phyloP scores from a whole-genome alignment of 139 green algal species.

The Picochlorum sp. region DNA sequence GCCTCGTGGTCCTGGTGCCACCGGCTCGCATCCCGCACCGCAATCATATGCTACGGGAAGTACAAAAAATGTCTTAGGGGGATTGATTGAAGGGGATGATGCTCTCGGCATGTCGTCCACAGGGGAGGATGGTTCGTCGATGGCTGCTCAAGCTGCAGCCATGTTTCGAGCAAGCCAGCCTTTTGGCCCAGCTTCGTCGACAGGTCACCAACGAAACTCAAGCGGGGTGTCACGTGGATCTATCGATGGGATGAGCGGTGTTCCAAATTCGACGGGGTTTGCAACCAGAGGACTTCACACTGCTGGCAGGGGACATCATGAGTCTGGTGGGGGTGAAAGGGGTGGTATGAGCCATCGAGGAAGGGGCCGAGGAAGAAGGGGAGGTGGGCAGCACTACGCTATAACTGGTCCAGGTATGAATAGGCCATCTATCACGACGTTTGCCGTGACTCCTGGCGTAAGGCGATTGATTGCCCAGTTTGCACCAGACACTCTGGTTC shows the following conservation, averaged over 20 bases:
- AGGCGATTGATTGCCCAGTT: constrained; percentile 37
- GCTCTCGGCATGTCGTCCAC: constrained; percentile 34
- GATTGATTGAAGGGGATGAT: constrained; percentile 38
- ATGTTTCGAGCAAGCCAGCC: constrained; percentile 14
- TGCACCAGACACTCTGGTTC: constrained; percentile 46
- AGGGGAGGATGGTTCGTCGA: not conserved
- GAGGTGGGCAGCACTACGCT: not conserved
- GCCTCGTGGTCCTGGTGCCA: no score
- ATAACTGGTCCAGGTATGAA: not conserved
- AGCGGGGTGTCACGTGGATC: no score
- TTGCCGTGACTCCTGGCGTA: constrained; percentile 12
- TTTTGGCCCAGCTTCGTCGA: not conserved
- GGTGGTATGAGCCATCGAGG: not conserved
- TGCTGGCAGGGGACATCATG: not conserved
- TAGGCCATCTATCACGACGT: constrained; percentile 8
- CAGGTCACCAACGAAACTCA: not conserved
- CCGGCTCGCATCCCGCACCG: no score
- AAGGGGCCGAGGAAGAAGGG: not conserved
- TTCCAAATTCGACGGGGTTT: no score
- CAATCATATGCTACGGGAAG: no score
- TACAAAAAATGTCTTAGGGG: not conserved
- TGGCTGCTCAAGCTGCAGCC: constrained; percentile 17
- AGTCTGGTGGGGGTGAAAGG: not conserved
- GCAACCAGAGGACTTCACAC: not conserved
- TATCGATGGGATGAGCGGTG: no score